Percentiles rank a stretch among this genome's conserved stretches.
These are phyloP conservation scores for Anaeromyces robustus DNA, from an alignment of 192 early-diverging fungal genomes.

Conservation along the genomic window DNA sequence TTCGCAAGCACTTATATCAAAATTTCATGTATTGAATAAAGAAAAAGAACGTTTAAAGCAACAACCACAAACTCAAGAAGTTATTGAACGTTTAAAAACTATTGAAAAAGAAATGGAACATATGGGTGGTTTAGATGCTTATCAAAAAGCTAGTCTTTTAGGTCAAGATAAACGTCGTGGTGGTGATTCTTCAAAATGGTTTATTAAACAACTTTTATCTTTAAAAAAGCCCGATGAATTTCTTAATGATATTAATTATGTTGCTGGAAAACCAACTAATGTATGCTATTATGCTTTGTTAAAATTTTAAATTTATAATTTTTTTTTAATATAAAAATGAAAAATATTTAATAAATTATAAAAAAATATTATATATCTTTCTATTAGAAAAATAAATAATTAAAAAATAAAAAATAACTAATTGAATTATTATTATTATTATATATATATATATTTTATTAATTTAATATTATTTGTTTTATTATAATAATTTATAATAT, in stretches of 20 bases:
- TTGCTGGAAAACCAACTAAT: background rate
- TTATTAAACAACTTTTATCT: constrained; percentile 42
- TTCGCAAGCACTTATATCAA: background rate
- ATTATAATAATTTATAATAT: too few species aligned
- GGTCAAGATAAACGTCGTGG: constrained; percentile 73
- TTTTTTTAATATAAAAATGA: too few species aligned
- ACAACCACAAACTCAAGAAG: background rate
- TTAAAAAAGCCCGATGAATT: background rate
- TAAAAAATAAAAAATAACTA: too few species aligned
- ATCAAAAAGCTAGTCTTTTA: constrained; percentile 65
- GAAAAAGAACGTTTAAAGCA: background rate
- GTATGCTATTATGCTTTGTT: too few species aligned
- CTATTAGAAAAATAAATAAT: too few species aligned
- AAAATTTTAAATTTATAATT: too few species aligned
- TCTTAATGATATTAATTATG: background rate
- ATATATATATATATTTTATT: too few species aligned
- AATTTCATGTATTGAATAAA: background rate
- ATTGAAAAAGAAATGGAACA: constrained; percentile 29
- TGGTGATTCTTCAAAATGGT: constrained; percentile 65
- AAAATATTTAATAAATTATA: too few species aligned
- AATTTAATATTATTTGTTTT: too few species aligned
- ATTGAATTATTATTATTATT: too few species aligned
- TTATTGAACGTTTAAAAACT: background rate
- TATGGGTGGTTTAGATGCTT: constrained; percentile 75
- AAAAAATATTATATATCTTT: too few species aligned